phyloP scores from a whole-genome alignment of 805 yeast genomes.

The Ogataea degrootiae region DNA sequence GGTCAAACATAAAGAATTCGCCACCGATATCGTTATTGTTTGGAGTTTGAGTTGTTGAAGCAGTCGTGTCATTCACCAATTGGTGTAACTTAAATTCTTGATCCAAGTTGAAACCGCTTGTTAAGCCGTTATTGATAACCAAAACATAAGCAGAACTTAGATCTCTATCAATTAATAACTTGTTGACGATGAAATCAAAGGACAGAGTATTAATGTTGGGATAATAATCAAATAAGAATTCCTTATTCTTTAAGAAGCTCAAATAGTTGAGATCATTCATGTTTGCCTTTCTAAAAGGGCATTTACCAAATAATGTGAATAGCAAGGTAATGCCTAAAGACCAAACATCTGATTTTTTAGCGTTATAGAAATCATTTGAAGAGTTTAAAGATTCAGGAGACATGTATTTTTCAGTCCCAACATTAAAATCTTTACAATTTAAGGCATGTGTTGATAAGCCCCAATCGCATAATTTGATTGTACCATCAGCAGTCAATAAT shows the following conservation, averaged over 20 bases:
- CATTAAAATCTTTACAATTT: constrained; percentile 33
- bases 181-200: constrained; percentile 36
- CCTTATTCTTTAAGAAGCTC: constrained; percentile 36
- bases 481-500: constrained; percentile 44
- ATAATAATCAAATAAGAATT: constrained; percentile 45
- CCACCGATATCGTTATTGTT: constrained; percentile 21
- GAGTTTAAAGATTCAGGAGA: constrained; percentile 42
- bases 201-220: constrained; percentile 40
- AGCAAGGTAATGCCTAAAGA: constrained; percentile 48
- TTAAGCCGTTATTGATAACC: constrained; percentile 24
- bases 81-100: constrained; percentile 35
- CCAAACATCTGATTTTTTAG: constrained; percentile 49
- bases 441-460: constrained; percentile 49
- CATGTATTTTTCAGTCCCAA: constrained; percentile 59
- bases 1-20: constrained; percentile 32
- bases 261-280: constrained; percentile 39
- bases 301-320: constrained; percentile 46
- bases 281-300: constrained; percentile 44
- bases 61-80: constrained; percentile 10
- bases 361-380: constrained; percentile 30
- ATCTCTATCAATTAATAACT: constrained; percentile 38
- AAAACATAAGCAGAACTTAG: constrained; percentile 29
- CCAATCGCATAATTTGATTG: constrained; percentile 68
- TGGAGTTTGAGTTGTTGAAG: constrained; percentile 1
- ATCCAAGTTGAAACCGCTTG: constrained; percentile 41